Percentiles rank a stretch among this genome's conserved stretches.
Conservation (phyloP, 1,284 basidiomycete species). For the Butyriboletus appendiculatus region DNA sequence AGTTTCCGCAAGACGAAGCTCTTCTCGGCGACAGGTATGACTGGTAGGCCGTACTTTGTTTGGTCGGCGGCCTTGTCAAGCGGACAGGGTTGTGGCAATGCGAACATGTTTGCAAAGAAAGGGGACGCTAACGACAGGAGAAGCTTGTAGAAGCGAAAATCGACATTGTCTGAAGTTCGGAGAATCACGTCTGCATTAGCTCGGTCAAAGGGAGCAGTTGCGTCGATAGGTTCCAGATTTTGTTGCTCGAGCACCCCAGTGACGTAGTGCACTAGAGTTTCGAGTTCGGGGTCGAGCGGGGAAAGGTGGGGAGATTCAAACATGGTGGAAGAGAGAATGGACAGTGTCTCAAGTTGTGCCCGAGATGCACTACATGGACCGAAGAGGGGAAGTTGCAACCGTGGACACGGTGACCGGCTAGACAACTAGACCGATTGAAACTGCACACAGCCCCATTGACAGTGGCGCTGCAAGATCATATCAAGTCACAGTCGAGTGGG, state of each 20-base stretch:
- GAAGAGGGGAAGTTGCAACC: conserved; percentile 6
- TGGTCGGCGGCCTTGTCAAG: conserved; percentile 32
- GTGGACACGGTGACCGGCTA: neutral
- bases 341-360: neutral
- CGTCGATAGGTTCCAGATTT: conserved; percentile 24
- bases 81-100: conserved; percentile 36
- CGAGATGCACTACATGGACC: conserved; percentile 15
- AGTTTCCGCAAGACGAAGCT: conserved; percentile 31
- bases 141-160: conserved; percentile 40
- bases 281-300: conserved; percentile 3
- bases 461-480: neutral
- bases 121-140: conserved; percentile 42
- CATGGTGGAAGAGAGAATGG: conserved; percentile 15
- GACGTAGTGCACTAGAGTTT: neutral
- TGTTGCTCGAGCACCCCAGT: neutral
- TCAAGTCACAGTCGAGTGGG: neutral
- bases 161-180: conserved; percentile 39
- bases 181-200: conserved; percentile 40
- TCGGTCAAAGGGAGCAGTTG: conserved; percentile 34
- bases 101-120: conserved; percentile 45
- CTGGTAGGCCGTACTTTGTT: conserved; percentile 31
- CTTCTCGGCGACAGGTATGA: conserved; percentile 36
- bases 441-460: too few relatives aligned
- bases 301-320: conserved; percentile 5
- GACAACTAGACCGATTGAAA: neutral